phyloP scores from a whole-genome alignment of 805 yeast species.

The Ogataea chonburiensis region DNA sequence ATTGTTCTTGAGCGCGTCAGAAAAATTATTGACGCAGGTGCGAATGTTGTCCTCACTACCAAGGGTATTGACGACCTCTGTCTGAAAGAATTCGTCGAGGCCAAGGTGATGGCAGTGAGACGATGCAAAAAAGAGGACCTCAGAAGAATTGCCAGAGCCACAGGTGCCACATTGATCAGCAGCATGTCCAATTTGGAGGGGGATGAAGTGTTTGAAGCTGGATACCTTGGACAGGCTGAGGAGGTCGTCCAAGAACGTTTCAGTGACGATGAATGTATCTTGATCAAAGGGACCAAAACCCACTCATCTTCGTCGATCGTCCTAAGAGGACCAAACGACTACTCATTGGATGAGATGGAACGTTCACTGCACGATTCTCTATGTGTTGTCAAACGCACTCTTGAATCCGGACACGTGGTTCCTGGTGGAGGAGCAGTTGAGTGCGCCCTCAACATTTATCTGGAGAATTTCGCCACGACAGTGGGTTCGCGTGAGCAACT shows the following conservation, averaged over 20 bases:
- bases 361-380: conserved; percentile 93
- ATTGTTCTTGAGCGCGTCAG: conserved; percentile 79
- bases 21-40: conserved; percentile 83
- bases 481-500: conserved; percentile 96
- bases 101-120: conserved; percentile 92
- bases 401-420: conserved; percentile 90
- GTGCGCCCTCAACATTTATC: conserved; percentile 87
- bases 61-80: conserved; percentile 95
- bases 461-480: conserved; percentile 96
- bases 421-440: conserved; percentile 99
- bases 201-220: conserved; percentile 84
- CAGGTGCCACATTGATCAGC: conserved; percentile 89
- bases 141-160: conserved; percentile 94
- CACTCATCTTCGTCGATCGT: conserved; percentile 91
- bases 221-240: conserved; percentile 85
- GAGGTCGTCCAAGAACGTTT: conserved; percentile 87
- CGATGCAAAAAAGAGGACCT: conserved; percentile 96
- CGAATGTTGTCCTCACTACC: conserved; percentile 88
- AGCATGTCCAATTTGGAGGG: conserved; percentile 94
- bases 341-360: conserved; percentile 97
- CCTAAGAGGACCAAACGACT: conserved; percentile 94
- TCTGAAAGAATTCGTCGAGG: conserved; percentile 86
- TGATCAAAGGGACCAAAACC: conserved; percentile 84
- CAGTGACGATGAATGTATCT: conserved; percentile 95
- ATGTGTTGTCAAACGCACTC: conserved; percentile 91